Conservation (phyloP, 2,329 filamentous ascomycete species). For the Nannizziopsis barbatae region DNA sequence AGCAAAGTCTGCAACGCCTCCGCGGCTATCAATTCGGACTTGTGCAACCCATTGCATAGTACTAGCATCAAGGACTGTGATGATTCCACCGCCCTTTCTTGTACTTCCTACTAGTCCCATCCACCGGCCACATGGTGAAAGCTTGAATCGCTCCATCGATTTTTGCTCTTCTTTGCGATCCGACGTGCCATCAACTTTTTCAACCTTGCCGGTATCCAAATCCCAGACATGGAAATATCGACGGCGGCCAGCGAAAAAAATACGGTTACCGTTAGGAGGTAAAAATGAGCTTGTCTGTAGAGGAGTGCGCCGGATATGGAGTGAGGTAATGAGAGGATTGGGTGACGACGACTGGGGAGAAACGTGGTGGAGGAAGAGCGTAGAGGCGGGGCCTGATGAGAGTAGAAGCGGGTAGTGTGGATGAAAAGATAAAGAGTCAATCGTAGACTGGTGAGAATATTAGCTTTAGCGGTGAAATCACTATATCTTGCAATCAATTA, state of each 20-base stretch:
- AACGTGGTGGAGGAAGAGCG: constrained; percentile 81
- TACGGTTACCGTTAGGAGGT: constrained; percentile 57
- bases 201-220: constrained; percentile 64
- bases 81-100: constrained; percentile 72
- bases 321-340: constrained; percentile 79
- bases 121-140: constrained; percentile 76
- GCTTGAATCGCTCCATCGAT: constrained; percentile 79
- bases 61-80: constrained; percentile 70
- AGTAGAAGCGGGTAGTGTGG: constrained; percentile 77
- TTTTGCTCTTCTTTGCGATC: constrained; percentile 65
- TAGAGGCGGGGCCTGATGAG: constrained; percentile 74
- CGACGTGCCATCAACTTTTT: constrained; percentile 67
- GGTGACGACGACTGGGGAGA: constrained; percentile 64
- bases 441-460: constrained; percentile 44
- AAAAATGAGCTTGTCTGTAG: constrained; percentile 75
- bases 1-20: constrained; percentile 78
- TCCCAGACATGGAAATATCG: constrained; percentile 95
- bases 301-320: constrained; percentile 76
- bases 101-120: constrained; percentile 72
- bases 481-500: not conserved
- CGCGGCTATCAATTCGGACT: constrained; percentile 66
- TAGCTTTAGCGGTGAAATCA: not conserved
- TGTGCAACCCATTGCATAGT: constrained; percentile 83
- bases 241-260: constrained; percentile 79
- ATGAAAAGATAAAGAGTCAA: constrained; percentile 81